Conservation (phyloP, 1,284 basidiomycete genomes). For the Heliocybe sulcata region DNA sequence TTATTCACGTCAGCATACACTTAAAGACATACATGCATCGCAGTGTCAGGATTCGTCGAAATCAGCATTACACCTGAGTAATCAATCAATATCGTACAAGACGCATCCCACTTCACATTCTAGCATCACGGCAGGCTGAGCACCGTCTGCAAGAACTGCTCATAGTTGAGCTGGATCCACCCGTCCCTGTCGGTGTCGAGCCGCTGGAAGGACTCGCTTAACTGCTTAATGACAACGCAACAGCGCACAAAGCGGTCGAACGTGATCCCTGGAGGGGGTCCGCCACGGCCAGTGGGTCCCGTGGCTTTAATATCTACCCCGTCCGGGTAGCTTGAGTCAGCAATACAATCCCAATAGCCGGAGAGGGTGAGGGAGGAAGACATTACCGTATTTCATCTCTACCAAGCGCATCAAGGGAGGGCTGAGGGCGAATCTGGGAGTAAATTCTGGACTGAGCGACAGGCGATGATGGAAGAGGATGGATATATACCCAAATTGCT, state of each 20-base stretch:
- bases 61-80: background rate
- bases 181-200: conserved; percentile 65
- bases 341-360: too few relatives aligned
- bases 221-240: conserved; percentile 74
- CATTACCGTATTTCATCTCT: conserved; percentile 58
- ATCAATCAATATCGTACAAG: background rate
- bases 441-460: background rate
- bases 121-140: conserved; percentile 54
- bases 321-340: conserved; percentile 14
- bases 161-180: conserved; percentile 73
- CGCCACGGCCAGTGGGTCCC: conserved; percentile 4
- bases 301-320: conserved; percentile 41
- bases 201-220: conserved; percentile 56
- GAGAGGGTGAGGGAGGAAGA: background rate
- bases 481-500: conserved; percentile 51
- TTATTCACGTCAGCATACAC: too few relatives aligned
- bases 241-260: conserved; percentile 81
- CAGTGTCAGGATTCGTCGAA: background rate
- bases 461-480: background rate
- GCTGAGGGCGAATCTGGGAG: conserved; percentile 48
- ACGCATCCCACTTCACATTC: conserved; percentile 1
- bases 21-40: too few relatives aligned
- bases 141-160: conserved; percentile 69
- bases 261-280: conserved; percentile 46
- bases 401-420: conserved; percentile 58